phyloP scores from a whole-genome alignment of 495 filamentous ascomycete species.

The Xylaria flabelliformis region DNA sequence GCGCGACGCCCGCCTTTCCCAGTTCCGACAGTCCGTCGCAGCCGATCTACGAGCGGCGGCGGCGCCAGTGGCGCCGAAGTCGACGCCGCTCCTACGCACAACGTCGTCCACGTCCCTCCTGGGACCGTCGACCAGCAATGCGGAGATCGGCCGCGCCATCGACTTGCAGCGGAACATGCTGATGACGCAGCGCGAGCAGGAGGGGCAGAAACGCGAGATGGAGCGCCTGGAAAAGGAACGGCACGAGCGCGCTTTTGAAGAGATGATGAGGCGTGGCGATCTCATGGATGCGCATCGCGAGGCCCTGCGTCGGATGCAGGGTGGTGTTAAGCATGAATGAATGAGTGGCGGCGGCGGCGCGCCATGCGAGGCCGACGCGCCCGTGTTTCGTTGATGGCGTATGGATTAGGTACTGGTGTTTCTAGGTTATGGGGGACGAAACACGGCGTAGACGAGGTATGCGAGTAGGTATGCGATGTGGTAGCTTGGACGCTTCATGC shows the following conservation, averaged over 20 bases:
- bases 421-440: neutral
- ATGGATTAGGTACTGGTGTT: conserved; percentile 51
- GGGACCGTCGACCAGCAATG: conserved; percentile 35
- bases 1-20: conserved; percentile 69
- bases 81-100: conserved; percentile 51
- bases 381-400: conserved; percentile 65
- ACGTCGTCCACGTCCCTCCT: conserved; percentile 30
- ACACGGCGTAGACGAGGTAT: neutral
- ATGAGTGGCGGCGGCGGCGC: neutral
- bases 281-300: conserved; percentile 81
- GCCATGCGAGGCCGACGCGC: conserved; percentile 68
- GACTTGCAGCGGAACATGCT: conserved; percentile 53
- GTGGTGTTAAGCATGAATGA: conserved; percentile 22
- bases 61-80: conserved; percentile 42
- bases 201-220: conserved; percentile 51
- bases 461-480: neutral
- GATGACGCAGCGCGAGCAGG: conserved; percentile 54
- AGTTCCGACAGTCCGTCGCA: conserved; percentile 75
- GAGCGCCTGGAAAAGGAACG: conserved; percentile 53
- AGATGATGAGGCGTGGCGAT: conserved; percentile 76
- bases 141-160: conserved; percentile 44
- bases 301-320: conserved; percentile 78
- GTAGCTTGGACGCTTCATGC: neutral
- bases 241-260: conserved; percentile 65
- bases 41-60: conserved; percentile 60